Evolutionary conservation across 306 rosid genomes (phyloP), one percentile per base, ranked within the genome.

Genomic region (Quillaja saponaria): DNA sequence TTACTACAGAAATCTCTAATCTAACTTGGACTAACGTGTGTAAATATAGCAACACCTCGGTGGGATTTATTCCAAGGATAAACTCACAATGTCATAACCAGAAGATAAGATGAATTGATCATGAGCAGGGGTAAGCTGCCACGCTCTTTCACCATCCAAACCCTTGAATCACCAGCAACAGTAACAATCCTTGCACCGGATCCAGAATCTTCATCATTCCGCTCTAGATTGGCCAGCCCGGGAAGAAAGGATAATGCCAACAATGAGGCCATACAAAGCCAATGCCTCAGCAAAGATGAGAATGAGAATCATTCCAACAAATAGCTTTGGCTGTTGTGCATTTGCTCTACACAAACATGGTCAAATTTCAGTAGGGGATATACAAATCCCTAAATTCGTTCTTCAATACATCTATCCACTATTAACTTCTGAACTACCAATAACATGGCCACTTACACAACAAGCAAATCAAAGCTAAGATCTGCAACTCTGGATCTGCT

Each of bases 181-280:
- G 46, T 59, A 63, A 57, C 44, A 55, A 60, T 45, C 28, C 38
- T 15, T 41, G 63, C 42, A 56, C 52, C 45, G 54, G 55, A 42
- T 15, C 58, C 14, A 34, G 62, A 48, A 45, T 51, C 17, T 19
- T 14, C n/a, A 40, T 55, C 80, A 82, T 13, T 86, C 89, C 34
- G 94, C 85, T 74, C 94, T 73, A 65, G 94, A 86, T 74, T 86
- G 89, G 71, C 94, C 89, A 58, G 94, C 86, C 4, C 85, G 79
- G 39, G 90, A 87, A n/a, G 95, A 81, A 52, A 83, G 90, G 65
- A 87, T 84, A 76, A 87, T 84, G 20, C 95, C 90, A 61, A 87
- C 95, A 63, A 84, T 87, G 8, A 87, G 87, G 64, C 90, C 95
- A 34, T 84, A 84, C 76, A 86, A 78, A 6, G 95, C 95, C 80